Conservation (phyloP, 495 filamentous ascomycete genomes). For the Penicillium longicatenatum region DNA sequence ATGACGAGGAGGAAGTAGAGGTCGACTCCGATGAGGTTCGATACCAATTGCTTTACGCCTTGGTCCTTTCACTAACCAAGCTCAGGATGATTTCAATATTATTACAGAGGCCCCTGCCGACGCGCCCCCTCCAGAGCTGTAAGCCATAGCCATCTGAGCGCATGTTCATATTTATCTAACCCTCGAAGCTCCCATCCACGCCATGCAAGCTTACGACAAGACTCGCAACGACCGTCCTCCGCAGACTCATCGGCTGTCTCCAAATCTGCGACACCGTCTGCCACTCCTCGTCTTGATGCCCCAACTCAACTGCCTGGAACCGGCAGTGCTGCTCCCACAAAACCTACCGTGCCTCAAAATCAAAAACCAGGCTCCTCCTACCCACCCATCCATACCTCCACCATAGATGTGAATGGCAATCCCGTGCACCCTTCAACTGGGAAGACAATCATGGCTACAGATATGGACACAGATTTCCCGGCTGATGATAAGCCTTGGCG, state of each 20-base stretch:
- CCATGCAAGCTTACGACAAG: slow-evolving; percentile 57
- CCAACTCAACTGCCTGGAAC: slow-evolving; percentile 41
- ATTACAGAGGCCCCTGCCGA: slow-evolving; percentile 84
- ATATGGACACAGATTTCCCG: slow-evolving; percentile 79
- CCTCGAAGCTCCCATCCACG: slow-evolving; percentile 40
- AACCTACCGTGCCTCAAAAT: slow-evolving; percentile 45
- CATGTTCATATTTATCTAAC: slow-evolving; percentile 14
- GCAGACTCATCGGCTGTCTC: slow-evolving; percentile 44
- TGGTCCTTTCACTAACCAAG: slow-evolving; percentile 2
- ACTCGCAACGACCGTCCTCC: slow-evolving; percentile 61
- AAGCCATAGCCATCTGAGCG: slow-evolving; percentile 11
- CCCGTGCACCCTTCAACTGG: slow-evolving; percentile 72
- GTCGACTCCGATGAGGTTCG: slow-evolving; percentile 63
- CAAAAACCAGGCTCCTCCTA: slow-evolving; percentile 59
- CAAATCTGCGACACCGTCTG: slow-evolving; percentile 35
- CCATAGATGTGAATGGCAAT: slow-evolving; percentile 80
- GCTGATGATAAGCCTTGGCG: slow-evolving; percentile 90
- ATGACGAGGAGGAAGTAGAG: slow-evolving; percentile 73
- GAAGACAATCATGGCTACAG: slow-evolving; percentile 71
- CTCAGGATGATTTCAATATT: slow-evolving; percentile 83
- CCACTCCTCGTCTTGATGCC: slow-evolving; percentile 47
- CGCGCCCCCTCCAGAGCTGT: slow-evolving; percentile 67
- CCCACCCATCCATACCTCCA: slow-evolving; percentile 71
- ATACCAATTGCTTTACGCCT: slow-evolving; percentile 22
- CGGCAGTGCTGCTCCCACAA: slow-evolving; percentile 41